These are phyloP conservation scores for Hymenoscyphus repandus DNA, from an alignment of 2,329 filamentous ascomycete species.

Conservation along the genomic window DNA sequence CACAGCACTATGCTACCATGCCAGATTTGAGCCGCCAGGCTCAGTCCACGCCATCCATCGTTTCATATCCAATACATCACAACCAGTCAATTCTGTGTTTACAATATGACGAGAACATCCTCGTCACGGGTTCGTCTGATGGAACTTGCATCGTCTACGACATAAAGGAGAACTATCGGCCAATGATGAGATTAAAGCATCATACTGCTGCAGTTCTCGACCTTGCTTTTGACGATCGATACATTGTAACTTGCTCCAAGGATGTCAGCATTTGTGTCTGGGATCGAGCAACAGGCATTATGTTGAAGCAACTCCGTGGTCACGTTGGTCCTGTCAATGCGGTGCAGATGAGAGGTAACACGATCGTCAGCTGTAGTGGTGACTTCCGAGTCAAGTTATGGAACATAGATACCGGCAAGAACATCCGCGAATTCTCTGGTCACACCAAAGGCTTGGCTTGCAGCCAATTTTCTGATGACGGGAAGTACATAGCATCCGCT, in stretches of 20 bases:
- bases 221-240: conserved; percentile 83
- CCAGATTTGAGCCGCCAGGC: conserved; percentile 30
- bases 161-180: conserved; percentile 70
- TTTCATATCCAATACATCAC: conserved; percentile 65
- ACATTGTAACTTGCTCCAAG: conserved; percentile 97
- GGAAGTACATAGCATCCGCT: conserved; percentile 86
- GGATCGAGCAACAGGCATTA: conserved; percentile 73
- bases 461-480: conserved; percentile 93
- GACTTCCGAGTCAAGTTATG: conserved; percentile 92
- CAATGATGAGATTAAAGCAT: conserved; percentile 69
- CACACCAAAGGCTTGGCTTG: conserved; percentile 93
- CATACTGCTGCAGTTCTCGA: conserved; percentile 90
- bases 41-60: conserved; percentile 47
- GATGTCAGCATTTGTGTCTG: conserved; percentile 91
- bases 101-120: conserved; percentile 87
- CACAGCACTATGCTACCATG: conserved; percentile 52
- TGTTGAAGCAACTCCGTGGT: conserved; percentile 75
- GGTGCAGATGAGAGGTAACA: conserved; percentile 88
- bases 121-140: conserved; percentile 94
- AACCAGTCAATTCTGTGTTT: conserved; percentile 90
- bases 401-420: conserved; percentile 85
- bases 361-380: conserved; percentile 87
- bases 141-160: conserved; percentile 88
- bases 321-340: conserved; percentile 94
- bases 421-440: conserved; percentile 83